These are phyloP conservation scores for Mangifera indica DNA, from an alignment of 345 rosid species.

Conservation along the genomic window DNA sequence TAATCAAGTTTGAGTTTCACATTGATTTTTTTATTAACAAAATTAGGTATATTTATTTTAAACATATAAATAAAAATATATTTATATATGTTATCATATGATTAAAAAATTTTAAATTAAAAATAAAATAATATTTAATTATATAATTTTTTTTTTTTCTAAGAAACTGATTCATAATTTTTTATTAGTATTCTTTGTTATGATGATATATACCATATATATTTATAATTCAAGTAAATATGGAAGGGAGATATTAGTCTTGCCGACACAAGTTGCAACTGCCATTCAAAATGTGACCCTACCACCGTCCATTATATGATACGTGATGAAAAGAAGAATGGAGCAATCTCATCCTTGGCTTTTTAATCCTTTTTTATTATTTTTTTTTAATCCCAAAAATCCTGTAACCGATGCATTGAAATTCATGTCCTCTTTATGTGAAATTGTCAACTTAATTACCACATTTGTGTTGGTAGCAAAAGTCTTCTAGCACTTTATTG, in stretches of 20 bases:
- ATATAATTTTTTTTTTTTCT: too few relatives aligned
- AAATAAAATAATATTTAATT: too few relatives aligned
- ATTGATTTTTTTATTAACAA: too few relatives aligned
- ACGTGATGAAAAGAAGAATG: neutral
- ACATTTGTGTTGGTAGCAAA: neutral
- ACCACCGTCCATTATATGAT: neutral
- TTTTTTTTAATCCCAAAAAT: neutral
- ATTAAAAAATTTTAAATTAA: too few relatives aligned
- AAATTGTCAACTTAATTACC: neutral
- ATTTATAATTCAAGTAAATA: too few relatives aligned
- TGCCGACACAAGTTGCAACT: constrained; percentile 13
- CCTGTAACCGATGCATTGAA: neutral
- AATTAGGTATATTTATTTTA: too few relatives aligned
- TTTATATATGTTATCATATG: too few relatives aligned
- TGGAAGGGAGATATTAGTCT: neutral
- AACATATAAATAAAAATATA: too few relatives aligned
- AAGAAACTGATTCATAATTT: too few relatives aligned
- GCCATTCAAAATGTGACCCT: neutral
- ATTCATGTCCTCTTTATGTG: neutral
- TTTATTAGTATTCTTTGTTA: too few relatives aligned
- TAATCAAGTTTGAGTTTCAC: too few relatives aligned
- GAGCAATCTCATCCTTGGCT: neutral
- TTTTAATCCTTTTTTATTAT: neutral
- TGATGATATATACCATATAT: too few relatives aligned
- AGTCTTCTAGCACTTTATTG: neutral